Base-by-base conservation (phyloP, 2,329 filamentous ascomycete species). In the Colletotrichum spinosum region DNA sequence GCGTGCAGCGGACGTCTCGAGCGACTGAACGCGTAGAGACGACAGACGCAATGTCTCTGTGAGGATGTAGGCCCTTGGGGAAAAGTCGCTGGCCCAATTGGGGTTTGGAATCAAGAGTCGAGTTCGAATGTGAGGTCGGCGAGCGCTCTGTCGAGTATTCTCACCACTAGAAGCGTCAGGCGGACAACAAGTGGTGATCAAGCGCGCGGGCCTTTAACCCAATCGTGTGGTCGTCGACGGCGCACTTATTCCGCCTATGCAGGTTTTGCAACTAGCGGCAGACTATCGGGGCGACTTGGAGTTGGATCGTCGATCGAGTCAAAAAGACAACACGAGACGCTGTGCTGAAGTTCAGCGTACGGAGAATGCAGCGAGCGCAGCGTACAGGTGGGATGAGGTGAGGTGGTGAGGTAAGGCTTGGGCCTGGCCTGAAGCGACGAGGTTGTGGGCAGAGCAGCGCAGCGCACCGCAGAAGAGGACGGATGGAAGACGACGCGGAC, bases 371-470 rank as follows among this genome's bases (percentile, higher is more conserved):
- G 49, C 39, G 25, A 25, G 38, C 41, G 57, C 53, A 44, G 34
- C 33, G 51, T 45, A 52, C 62, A 55, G 41, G 58, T 56, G 57
- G 48, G 58, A 52, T 65, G 45, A 65, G 55, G 48, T 39, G 42
- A 51, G 58, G 35, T 51, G 62, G 62, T 65, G 45, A 65, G 55
- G 48, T 39, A 38, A 55, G 58, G 35, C 45, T 57, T 61, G 51
- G 35, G 63, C 42, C 62, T 53, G 17, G 45, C 52, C 59, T 63
- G 63, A 62, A 66, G 57, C 63, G 46, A 66, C 42, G 58, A 58
- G 53, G 63, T 63, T 34, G 35, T 33, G 42, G 42, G 48, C 34
- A 55, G 42, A 55, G 44, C 41, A 60, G 45, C 10, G 12, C 12
- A 51, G 46, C 11, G 13, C 46, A 11, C 25, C 17, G n/a, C 44